Evolutionary conservation across 140 eudicot species (phyloP), one percentile per base, ranked within the genome.

Genomic region (Oenanthe javanica): DNA sequence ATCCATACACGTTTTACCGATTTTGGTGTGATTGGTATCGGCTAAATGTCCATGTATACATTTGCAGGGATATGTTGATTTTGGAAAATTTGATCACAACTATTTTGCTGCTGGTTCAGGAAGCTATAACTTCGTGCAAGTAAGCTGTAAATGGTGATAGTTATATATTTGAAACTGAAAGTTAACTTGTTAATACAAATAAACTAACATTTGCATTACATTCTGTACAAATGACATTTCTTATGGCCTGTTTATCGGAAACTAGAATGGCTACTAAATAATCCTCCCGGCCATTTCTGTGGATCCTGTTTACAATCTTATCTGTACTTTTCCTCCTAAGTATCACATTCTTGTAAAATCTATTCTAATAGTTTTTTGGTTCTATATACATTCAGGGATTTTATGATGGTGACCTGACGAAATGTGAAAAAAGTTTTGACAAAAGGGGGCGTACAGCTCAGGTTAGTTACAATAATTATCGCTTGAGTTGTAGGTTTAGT

Each of bases 381-480:
- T 79, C 52, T 45, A 71, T 59, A 19, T 23, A 25, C 71, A 23
- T 79, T 71, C 88, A 93, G 97, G 91, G 89, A 85, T 93, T 81
- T 87, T 90, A 88, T 76, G 83, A 86, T 67, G 98, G 98, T 74
- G 98, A 91, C 59, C 86, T 93, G 79, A 80, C 52, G 67, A 84
- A 79, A 21, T 93, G 98, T 87, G 98, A 93, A 90, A 73, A 48
- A 81, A 91, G 80, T 85, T 89, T 78, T 83, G 97, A 89, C 87
- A 91, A 93, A 91, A 84, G 90, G 90, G 98, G 97, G 25, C 98
- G 97, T 13, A 88, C 98, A 47, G 91, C 98, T 86, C 91, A 91
- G 89, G 97, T 93, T 78, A 78, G 81, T 82, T 80, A 42, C 46
- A 80, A 43, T 38, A 71, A 47, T 57, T 31, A 40, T 71, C 25